These are phyloP conservation scores for Vitis vinifera DNA, from an alignment of 164 flowering plant genomes.

Conservation along the genomic window DNA sequence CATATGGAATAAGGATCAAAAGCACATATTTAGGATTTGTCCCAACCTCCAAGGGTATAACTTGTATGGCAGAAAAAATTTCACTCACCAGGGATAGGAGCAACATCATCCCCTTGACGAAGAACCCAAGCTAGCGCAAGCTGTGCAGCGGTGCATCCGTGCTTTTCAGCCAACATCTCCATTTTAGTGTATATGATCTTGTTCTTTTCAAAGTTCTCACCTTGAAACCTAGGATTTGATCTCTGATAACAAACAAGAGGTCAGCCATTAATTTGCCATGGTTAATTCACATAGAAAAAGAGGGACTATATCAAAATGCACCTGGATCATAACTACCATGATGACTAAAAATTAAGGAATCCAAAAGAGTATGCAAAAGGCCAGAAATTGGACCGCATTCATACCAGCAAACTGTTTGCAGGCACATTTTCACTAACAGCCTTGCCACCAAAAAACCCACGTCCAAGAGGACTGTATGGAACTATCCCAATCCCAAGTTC, in stretches of 20 bases:
- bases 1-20: neutral
- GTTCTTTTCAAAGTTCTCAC: slow-evolving; percentile 30
- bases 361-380: neutral
- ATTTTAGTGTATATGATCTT: slow-evolving; percentile 23
- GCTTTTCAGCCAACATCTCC: slow-evolving; percentile 26
- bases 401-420: slow-evolving; percentile 16
- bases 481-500: slow-evolving; percentile 9
- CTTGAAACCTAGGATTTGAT: slow-evolving; percentile 29
- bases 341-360: neutral
- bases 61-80: too few species aligned
- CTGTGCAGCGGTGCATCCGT: slow-evolving; percentile 35
- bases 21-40: too few species aligned
- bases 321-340: neutral
- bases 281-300: neutral
- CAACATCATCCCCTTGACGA: slow-evolving; percentile 26
- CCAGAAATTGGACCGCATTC: neutral
- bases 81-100: slow-evolving; percentile 29
- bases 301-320: too few species aligned
- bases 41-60: too few species aligned
- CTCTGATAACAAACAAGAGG: neutral
- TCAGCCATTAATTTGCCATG: neutral
- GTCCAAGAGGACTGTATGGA: slow-evolving; percentile 42
- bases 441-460: slow-evolving; percentile 37
- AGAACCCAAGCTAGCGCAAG: slow-evolving; percentile 42
- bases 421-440: slow-evolving; percentile 7